Conservation (phyloP, 768 basidiomycete species). For the Tulasnella sp. region DNA sequence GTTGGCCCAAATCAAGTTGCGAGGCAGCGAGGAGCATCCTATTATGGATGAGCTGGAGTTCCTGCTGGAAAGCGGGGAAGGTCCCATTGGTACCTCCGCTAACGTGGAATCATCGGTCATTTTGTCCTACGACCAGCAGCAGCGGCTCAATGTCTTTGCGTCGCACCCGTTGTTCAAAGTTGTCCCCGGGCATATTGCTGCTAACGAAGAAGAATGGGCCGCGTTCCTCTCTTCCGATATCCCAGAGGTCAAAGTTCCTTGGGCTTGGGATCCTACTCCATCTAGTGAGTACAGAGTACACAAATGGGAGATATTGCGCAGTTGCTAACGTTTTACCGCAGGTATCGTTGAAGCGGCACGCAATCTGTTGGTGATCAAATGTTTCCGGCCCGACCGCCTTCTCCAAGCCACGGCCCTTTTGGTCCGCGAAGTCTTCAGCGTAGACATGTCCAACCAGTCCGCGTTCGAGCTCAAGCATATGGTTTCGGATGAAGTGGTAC, state of each 20-base stretch:
- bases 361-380: constrained; percentile 70
- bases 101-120: constrained; percentile 32
- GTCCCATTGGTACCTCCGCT: constrained; percentile 32
- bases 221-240: constrained; percentile 52
- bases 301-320: neutral
- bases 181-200: constrained; percentile 49
- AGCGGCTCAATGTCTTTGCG: constrained; percentile 58
- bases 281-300: constrained; percentile 45
- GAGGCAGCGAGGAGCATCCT: constrained; percentile 51
- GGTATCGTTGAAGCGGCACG: constrained; percentile 68
- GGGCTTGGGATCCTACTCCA: constrained; percentile 53
- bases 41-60: constrained; percentile 81
- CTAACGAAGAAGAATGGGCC: constrained; percentile 56
- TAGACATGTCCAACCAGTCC: constrained; percentile 64
- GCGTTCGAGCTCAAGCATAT: constrained; percentile 65
- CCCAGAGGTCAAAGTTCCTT: constrained; percentile 63
- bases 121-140: constrained; percentile 54
- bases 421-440: constrained; percentile 63
- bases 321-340: constrained; percentile 10
- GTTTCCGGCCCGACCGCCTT: constrained; percentile 84
- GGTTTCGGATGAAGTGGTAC: constrained; percentile 66
- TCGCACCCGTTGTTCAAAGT: constrained; percentile 68
- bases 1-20: constrained; percentile 78
- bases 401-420: constrained; percentile 71
- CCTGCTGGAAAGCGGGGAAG: constrained; percentile 79